These are phyloP conservation scores for Botrytis porri DNA, from an alignment of 2,329 filamentous ascomycete genomes.

Conservation along the genomic window DNA sequence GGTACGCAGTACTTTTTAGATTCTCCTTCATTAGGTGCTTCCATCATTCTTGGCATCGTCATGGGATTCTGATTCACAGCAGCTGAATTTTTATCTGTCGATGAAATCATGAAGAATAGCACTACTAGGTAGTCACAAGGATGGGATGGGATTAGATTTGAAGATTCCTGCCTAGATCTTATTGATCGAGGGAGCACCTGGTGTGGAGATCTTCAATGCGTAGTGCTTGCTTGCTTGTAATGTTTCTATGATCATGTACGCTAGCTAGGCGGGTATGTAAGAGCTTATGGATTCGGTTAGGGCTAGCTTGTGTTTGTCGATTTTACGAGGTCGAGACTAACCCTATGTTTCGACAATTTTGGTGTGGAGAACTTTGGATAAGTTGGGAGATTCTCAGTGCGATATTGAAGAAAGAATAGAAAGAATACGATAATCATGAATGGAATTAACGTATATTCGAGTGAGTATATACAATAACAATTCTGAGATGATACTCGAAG, in stretches of 20 bases:
- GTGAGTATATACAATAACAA: not conserved
- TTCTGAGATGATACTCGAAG: not conserved
- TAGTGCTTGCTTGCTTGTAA: not conserved
- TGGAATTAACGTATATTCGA: not conserved
- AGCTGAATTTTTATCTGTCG: not conserved
- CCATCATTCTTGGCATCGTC: not conserved
- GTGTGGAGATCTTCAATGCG: not conserved
- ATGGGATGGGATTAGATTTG: not conserved
- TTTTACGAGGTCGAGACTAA: not conserved
- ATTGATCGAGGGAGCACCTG: not conserved
- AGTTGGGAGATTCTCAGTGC: not conserved
- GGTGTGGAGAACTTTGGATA: not conserved
- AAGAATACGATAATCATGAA: not conserved
- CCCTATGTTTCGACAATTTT: not conserved
- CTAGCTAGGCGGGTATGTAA: not conserved
- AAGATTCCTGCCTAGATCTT: not conserved
- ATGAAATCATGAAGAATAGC: not conserved
- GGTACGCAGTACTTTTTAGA: too few relatives aligned
- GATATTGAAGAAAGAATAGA: not conserved
- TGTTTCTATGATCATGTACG: not conserved
- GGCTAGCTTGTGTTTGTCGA: not conserved
- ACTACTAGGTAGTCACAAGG: too few relatives aligned
- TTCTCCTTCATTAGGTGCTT: too few relatives aligned
- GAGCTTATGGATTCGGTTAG: not conserved
- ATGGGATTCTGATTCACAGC: not conserved